phyloP scores from a whole-genome alignment of 2,329 filamentous ascomycete genomes.

The Rosellinia necatrix region DNA sequence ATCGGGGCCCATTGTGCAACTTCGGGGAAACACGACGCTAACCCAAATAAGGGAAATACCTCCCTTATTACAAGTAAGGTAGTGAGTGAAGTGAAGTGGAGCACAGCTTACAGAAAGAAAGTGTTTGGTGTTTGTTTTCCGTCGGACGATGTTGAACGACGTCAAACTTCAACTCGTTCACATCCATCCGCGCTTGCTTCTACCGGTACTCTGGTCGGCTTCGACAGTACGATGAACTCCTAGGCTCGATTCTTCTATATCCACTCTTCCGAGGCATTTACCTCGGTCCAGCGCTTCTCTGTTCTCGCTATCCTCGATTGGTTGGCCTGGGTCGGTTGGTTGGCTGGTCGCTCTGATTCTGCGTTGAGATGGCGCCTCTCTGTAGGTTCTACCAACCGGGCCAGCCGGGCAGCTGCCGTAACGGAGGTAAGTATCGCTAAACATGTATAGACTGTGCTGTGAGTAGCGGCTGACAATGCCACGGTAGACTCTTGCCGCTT shows the following conservation, averaged over 20 bases:
- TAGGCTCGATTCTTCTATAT: background rate
- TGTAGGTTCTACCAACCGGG: slow-evolving; percentile 70
- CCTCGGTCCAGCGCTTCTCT: background rate
- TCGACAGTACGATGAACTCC: background rate
- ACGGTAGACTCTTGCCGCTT: slow-evolving; percentile 56
- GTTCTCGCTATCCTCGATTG: background rate
- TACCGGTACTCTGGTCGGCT: no score
- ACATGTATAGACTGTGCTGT: no score
- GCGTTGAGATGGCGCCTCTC: slow-evolving; percentile 50
- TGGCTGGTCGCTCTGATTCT: background rate
- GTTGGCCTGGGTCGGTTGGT: background rate
- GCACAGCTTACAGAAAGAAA: no score
- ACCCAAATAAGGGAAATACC: no score
- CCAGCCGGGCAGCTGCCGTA: slow-evolving; percentile 67
- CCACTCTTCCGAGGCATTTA: background rate
- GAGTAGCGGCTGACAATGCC: slow-evolving; percentile 26
- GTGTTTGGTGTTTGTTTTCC: no score
- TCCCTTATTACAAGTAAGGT: no score
- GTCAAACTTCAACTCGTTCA: no score
- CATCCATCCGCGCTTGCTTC: no score
- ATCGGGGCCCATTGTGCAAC: no score
- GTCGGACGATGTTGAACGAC: background rate
- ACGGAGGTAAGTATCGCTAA: slow-evolving; percentile 60
- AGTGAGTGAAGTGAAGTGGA: no score
- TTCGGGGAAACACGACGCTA: no score